phyloP scores from a whole-genome alignment of 768 basidiomycete species.

The Panaeolus cyanescens region DNA sequence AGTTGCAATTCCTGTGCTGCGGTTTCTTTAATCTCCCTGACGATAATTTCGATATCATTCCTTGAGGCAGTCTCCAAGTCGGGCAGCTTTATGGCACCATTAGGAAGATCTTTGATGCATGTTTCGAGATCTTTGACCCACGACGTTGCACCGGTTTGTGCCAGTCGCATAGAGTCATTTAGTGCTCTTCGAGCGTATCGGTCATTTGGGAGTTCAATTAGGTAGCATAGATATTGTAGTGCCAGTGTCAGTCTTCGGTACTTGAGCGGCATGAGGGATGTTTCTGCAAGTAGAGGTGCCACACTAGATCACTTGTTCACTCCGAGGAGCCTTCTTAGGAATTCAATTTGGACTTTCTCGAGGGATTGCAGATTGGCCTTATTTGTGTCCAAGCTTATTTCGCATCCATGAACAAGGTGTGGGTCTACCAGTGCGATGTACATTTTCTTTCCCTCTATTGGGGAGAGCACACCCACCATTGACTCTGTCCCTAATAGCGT shows the following conservation, averaged over 20 bases:
- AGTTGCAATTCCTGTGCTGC: not conserved
- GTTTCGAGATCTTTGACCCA: constrained; percentile 4
- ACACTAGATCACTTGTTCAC: constrained; percentile 13
- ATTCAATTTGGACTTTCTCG: constrained; percentile 17
- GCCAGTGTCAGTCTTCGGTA: constrained; percentile 17
- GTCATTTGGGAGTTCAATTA: constrained; percentile 7
- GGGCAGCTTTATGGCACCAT: too few species aligned
- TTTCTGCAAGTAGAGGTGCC: constrained; percentile 23
- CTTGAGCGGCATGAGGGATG: constrained; percentile 21
- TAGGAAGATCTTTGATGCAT: not conserved
- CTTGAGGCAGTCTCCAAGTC: too few species aligned
- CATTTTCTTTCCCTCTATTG: constrained; percentile 14
- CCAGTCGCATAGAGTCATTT: not conserved
- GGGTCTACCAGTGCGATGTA: constrained; percentile 23
- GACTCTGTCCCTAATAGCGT: constrained; percentile 16
- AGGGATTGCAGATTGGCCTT: constrained; percentile 8
- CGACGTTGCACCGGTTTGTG: not conserved
- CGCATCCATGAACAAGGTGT: constrained; percentile 22
- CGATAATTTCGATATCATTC: too few species aligned
- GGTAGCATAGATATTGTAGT: constrained; percentile 19
- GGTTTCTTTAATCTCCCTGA: not conserved
- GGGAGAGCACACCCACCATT: constrained; percentile 15
- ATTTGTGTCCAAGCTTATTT: constrained; percentile 17
- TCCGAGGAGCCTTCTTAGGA: constrained; percentile 22
- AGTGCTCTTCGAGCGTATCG: not conserved